Evolutionary conservation across 2,329 filamentous ascomycete species (phyloP), one percentile per base, ranked within the genome.

Genomic region (Talaromyces sp.): DNA sequence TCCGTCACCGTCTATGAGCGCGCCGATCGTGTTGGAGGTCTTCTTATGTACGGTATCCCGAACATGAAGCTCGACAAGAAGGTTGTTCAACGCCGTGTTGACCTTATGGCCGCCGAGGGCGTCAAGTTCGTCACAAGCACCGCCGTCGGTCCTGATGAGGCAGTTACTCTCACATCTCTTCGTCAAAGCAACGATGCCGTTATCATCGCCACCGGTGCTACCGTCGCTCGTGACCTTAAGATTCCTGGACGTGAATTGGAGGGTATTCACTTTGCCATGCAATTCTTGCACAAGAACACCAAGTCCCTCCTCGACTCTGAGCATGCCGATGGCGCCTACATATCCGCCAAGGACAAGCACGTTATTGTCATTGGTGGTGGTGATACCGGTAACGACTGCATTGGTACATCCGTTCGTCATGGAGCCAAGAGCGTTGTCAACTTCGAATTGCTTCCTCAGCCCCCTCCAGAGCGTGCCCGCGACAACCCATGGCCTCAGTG

Each of bases 31-130:
- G 83, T 90, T 65, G 94, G 94, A 80, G 94, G 94, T 78, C 84
- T 98, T 63, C 87, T 98, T 73, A 97, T 97, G 94, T 97, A 98
- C 76, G 94, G 94, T 71, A 98, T 98, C 71, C 94, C 94, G 70
- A 98, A 98, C 84, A 98, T 98, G 94, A 98, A 98, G 84, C 90
- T 98, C 48, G 94, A 98, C 83, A 98, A 98, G 86, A 92, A 92
- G 75, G 89, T 97, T 68, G 94, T 98, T 67, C 94, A 97, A 84
- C 91, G 94, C 61, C 91, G 94, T 77, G 93, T 95, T 58, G 92
- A 97, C 79, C 93, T 98, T 79, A 94, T 97, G 91, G 91, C 90
- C 63, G 86, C 88, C 3, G 94, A 97, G 80, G 94, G 94, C 58
- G 82, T 97, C 74, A 84, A 85, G 60, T 97, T 96, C 81, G 88